Evolutionary conservation across 2,329 filamentous ascomycete species (phyloP), one percentile per base, ranked within the genome.

Genomic region (Nothophoma quercina): DNA sequence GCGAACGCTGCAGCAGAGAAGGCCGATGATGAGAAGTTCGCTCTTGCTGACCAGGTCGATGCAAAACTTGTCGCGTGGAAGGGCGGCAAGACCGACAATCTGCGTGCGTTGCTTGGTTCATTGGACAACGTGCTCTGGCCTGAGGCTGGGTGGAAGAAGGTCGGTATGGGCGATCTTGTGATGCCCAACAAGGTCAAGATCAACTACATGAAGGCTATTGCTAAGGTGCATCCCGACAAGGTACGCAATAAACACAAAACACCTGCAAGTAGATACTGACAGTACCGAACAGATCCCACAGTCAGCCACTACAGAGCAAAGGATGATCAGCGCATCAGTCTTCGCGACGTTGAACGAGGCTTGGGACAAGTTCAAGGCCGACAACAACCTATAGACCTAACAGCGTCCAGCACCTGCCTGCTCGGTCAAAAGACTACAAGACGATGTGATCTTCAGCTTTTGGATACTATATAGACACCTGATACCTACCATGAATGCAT

Each of bases 221-320:
- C 88, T 9, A 98, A 97, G 82, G 95, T 95, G 64, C 95, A 99
- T 82, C 95, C 95, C 55, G 95, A 99, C 75, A 99, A 99, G 88
- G 95, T 97, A 81, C 75, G 57, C 56, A 15, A 18, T 12, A 1
- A 7, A 18, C 1, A 7, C 1, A 7, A 8, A 5, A 12, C 3
- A 7, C 9, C 23, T 9, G 10, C 5, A 7, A 15, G 3, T 13
- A 54, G 53, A 54, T 13, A 45, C 21, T 56, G 23, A 26, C 9
- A n/a, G n/a, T 4, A 1, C 8, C 9, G 40, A 12, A 33, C 38
- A 69, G 85, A 84, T 88, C 43, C 76, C 85, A 4, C 84, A 83
- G 55, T 77, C 78, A 45, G 85, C 85, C n/a, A 87, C 85, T 2
- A 87, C 84, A 1, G 85, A 88, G 64, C 85, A 88, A 69, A 79